Conservation (phyloP, 2,329 filamentous ascomycete species). For the Penicillium freii region DNA sequence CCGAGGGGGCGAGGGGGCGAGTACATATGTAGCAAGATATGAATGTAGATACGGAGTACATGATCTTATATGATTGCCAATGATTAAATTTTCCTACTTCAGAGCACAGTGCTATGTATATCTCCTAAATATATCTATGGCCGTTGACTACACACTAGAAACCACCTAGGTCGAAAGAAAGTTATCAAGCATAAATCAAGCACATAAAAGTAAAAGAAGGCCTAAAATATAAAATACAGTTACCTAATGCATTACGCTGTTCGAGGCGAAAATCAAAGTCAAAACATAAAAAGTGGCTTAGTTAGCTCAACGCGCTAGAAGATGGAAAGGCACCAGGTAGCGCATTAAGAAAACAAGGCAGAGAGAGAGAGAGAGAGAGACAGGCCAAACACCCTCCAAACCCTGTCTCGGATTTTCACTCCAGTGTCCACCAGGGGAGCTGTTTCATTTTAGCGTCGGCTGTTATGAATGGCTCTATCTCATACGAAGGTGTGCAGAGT, state of each 20-base stretch:
- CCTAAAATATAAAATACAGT: not conserved
- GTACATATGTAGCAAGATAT: not conserved
- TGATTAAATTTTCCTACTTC: not conserved
- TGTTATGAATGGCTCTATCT: not conserved
- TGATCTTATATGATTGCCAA: not conserved
- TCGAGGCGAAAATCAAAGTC: slow-evolving; percentile 1
- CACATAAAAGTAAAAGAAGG: not conserved
- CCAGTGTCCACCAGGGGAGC: slow-evolving; percentile 1
- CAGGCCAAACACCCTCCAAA: slow-evolving; percentile 8
- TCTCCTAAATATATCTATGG: not conserved
- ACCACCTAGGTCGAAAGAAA: not conserved
- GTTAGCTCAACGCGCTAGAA: not conserved
- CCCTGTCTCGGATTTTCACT: slow-evolving; percentile 17
- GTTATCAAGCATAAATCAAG: not conserved
- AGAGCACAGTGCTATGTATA: too few species aligned
- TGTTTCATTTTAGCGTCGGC: slow-evolving; percentile 15
- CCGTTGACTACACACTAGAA: not conserved
- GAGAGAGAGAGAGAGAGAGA: slow-evolving; percentile 5
- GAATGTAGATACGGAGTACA: not conserved
- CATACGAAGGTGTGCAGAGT: not conserved
- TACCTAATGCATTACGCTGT: not conserved
- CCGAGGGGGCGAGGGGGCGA: too few species aligned
- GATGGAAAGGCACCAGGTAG: not conserved
- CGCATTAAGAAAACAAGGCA: slow-evolving; percentile 22
- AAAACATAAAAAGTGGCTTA: not conserved